A percentile compares a stretch with the other conserved stretches of the same genome.
phyloP scores from a whole-genome alignment of 2,329 filamentous ascomycete species.

The Cercospora citrullina region DNA sequence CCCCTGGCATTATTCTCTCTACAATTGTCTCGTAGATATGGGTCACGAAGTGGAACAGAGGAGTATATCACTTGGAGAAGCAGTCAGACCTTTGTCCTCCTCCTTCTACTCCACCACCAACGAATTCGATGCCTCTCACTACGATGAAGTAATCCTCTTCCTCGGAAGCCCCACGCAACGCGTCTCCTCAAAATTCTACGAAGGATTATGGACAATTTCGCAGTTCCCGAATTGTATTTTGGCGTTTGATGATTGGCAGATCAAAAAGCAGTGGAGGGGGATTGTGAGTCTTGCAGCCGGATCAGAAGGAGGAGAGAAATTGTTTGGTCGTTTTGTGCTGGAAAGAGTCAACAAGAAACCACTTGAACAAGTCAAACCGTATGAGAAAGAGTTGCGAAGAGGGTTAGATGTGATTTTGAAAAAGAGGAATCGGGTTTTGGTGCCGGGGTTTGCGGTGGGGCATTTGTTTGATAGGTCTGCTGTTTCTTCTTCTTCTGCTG shows the following conservation, averaged over 20 bases:
- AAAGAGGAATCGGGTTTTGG: slow-evolving; percentile 3
- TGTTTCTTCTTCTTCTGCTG: background rate
- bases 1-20: slow-evolving; percentile 13
- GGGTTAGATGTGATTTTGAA: background rate
- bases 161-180: slow-evolving; percentile 1
- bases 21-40: slow-evolving; percentile 13
- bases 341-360: background rate
- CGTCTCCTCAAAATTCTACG: background rate
- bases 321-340: background rate
- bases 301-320: background rate
- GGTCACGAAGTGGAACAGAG: slow-evolving; percentile 10
- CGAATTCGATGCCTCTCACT: too few species aligned
- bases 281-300: background rate
- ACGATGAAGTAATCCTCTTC: slow-evolving; percentile 11
- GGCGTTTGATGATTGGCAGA: slow-evolving; percentile 13
- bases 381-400: background rate
- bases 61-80: slow-evolving; percentile 1
- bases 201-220: slow-evolving; percentile 4
- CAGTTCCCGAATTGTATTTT: slow-evolving; percentile 12
- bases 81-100: background rate
- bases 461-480: background rate
- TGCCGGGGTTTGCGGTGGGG: background rate
- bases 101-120: too few species aligned
- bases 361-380: slow-evolving; percentile 1
- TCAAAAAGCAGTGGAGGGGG: slow-evolving; percentile 1